phyloP scores from a whole-genome alignment of 2,329 filamentous ascomycete genomes.

The Xylaria sp. region DNA sequence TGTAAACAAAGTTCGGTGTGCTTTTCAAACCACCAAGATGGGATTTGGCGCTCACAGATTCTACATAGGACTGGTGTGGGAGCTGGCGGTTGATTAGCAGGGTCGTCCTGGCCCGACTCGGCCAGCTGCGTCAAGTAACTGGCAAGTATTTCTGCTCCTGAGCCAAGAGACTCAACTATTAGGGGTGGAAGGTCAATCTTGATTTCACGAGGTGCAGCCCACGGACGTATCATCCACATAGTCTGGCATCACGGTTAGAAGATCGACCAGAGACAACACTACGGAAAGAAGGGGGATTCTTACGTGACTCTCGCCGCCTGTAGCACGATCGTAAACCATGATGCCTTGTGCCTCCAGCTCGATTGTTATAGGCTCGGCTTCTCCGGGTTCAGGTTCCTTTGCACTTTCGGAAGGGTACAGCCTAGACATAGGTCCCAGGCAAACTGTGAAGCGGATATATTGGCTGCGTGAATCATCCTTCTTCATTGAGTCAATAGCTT shows the following conservation, averaged over 20 bases:
- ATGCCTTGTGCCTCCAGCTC: constrained; percentile 97
- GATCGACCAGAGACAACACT: constrained; percentile 1
- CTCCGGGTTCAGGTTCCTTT: constrained; percentile 54
- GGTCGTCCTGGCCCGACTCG: constrained; percentile 81
- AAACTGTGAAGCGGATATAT: constrained; percentile 83
- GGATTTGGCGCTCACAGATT: constrained; percentile 97
- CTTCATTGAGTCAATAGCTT: constrained; percentile 88
- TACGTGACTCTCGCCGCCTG: constrained; percentile 90
- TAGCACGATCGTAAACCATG: constrained; percentile 93
- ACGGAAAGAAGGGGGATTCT: constrained; percentile 54
- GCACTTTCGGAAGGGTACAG: constrained; percentile 62
- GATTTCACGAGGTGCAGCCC: constrained; percentile 87
- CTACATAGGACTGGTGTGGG: constrained; percentile 84
- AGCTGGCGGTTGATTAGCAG: constrained; percentile 81
- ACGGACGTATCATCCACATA: constrained; percentile 99
- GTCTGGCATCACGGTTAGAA: constrained; percentile 65
- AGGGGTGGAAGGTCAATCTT: constrained; percentile 92
- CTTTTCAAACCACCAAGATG: constrained; percentile 99
- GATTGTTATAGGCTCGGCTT: constrained; percentile 65
- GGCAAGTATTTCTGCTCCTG: constrained; percentile 93
- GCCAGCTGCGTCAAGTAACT: constrained; percentile 92
- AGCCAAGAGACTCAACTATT: constrained; percentile 92
- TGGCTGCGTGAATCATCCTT: constrained; percentile 93
- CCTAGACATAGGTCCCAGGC: constrained; percentile 75
- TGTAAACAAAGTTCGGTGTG: constrained; percentile 96